A percentile compares a stretch with the other conserved stretches of the same genome.
These are phyloP conservation scores for Paspalum notatum DNA, from an alignment of 176 grass and related monocot species.

Conservation along the genomic window DNA sequence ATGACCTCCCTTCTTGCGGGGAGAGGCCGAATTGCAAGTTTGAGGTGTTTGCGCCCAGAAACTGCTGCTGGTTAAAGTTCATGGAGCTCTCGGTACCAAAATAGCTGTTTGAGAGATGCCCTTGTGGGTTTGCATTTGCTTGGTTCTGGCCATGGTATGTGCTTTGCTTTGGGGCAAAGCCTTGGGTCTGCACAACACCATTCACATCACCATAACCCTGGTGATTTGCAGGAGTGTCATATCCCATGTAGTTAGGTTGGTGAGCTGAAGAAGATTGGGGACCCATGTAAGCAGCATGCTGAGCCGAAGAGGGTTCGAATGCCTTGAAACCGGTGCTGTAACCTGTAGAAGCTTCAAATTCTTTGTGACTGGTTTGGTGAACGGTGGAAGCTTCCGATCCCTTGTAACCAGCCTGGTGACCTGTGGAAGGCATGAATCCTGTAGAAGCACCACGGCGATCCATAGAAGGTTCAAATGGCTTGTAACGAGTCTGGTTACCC, in stretches of 20 bases:
- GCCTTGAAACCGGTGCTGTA: slow-evolving; percentile 25
- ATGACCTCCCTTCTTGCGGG: slow-evolving; percentile 61
- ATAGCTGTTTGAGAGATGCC: slow-evolving; percentile 62
- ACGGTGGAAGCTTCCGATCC: slow-evolving; percentile 31
- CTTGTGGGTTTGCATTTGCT: slow-evolving; percentile 40
- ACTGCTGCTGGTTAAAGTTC: slow-evolving; percentile 68
- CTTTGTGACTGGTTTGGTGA: slow-evolving; percentile 32
- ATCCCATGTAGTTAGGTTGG: slow-evolving; percentile 37
- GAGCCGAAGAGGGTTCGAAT: slow-evolving; percentile 41
- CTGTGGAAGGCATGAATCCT: slow-evolving; percentile 37
- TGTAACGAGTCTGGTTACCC: slow-evolving; percentile 18
- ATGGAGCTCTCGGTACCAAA: slow-evolving; percentile 51
- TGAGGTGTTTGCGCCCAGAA: slow-evolving; percentile 58
- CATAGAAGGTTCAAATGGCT: slow-evolving; percentile 32
- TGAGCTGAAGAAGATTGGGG: slow-evolving; percentile 40
- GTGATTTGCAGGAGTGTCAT: slow-evolving; percentile 48
- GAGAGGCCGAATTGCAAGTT: slow-evolving; percentile 62
- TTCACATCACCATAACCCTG: slow-evolving; percentile 50
- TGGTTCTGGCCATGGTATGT: slow-evolving; percentile 44
- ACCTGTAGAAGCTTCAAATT: slow-evolving; percentile 24
- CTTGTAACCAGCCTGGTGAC: slow-evolving; percentile 32
- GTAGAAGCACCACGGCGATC: slow-evolving; percentile 40
- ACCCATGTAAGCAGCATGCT: slow-evolving; percentile 48
- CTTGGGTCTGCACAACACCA: slow-evolving; percentile 43
- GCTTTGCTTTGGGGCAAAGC: slow-evolving; percentile 52